These are phyloP conservation scores for Manihot esculenta DNA, from an alignment of 441 rosid genomes.

Conservation along the genomic window DNA sequence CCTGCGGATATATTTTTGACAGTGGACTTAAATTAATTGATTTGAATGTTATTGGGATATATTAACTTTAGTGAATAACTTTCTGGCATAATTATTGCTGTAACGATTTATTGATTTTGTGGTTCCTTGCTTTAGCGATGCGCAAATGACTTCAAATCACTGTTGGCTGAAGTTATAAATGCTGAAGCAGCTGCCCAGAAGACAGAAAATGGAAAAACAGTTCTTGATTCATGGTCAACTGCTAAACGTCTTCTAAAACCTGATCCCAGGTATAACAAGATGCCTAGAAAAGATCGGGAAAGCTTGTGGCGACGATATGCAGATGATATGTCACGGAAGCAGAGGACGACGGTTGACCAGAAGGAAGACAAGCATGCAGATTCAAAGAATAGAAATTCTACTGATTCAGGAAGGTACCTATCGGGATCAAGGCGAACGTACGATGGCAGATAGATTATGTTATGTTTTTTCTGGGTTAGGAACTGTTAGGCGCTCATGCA, in stretches of 20 bases:
- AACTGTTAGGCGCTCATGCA: not conserved
- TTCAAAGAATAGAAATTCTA: slow-evolving; percentile 44
- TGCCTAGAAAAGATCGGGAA: slow-evolving; percentile 90
- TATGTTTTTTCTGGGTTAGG: slow-evolving; percentile 6
- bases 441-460: slow-evolving; percentile 20
- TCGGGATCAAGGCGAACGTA: slow-evolving; percentile 50
- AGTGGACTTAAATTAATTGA: not conserved
- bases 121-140: slow-evolving; percentile 50
- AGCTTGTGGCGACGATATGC: slow-evolving; percentile 71
- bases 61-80: not conserved
- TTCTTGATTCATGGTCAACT: slow-evolving; percentile 89
- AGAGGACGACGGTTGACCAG: slow-evolving; percentile 40
- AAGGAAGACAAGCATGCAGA: slow-evolving; percentile 54
- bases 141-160: slow-evolving; percentile 62
- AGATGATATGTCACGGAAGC: slow-evolving; percentile 64
- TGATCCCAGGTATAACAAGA: slow-evolving; percentile 78
- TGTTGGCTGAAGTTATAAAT: slow-evolving; percentile 70
- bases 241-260: slow-evolving; percentile 77
- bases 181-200: slow-evolving; percentile 65
- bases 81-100: not conserved
- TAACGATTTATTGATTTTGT: not conserved
- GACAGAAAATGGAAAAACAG: slow-evolving; percentile 76
- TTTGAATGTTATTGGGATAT: not conserved
- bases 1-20: not conserved
- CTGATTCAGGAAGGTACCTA: slow-evolving; percentile 36